Percentiles rank a stretch among this genome's conserved stretches.
These are phyloP conservation scores for Bromus sterilis DNA, from an alignment of 176 grass and related monocot genomes.

Conservation along the genomic window DNA sequence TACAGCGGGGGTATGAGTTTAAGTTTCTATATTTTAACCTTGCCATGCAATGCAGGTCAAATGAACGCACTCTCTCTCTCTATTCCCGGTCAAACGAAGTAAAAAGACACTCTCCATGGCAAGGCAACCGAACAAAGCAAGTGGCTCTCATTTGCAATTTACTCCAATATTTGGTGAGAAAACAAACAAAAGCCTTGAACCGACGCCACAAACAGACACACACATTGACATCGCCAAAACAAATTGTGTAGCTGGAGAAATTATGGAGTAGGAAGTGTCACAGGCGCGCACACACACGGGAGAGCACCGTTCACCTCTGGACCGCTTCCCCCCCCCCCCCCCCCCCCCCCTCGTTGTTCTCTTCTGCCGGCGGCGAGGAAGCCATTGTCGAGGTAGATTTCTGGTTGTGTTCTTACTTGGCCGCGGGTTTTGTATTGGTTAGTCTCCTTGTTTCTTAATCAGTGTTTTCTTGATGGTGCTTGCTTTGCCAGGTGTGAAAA, in stretches of 20 bases:
- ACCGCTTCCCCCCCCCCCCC: neutral
- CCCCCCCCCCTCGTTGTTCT: neutral
- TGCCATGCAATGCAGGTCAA: too few relatives aligned
- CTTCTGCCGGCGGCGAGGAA: neutral
- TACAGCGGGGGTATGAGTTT: too few relatives aligned
- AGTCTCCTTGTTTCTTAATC: neutral
- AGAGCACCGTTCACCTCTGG: neutral
- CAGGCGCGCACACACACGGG: too few relatives aligned
- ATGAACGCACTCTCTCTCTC: neutral
- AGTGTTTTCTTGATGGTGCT: neutral
- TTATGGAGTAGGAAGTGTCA: neutral
- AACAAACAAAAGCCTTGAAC: too few relatives aligned
- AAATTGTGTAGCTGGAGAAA: too few relatives aligned
- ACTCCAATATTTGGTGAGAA: too few relatives aligned
- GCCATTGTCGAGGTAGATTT: neutral
- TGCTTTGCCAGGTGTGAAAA: neutral
- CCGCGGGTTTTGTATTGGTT: neutral
- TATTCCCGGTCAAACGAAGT: neutral
- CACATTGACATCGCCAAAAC: too few relatives aligned
- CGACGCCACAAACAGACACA: too few relatives aligned
- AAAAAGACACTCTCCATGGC: neutral
- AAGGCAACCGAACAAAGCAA: neutral
- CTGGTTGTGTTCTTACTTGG: neutral
- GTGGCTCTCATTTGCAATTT: neutral
- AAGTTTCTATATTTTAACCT: too few relatives aligned